A percentile compares a stretch with the other conserved stretches of the same genome.
Evolutionary conservation across 805 yeast genomes (phyloP).

Genomic region (Ogataea sp.): DNA sequence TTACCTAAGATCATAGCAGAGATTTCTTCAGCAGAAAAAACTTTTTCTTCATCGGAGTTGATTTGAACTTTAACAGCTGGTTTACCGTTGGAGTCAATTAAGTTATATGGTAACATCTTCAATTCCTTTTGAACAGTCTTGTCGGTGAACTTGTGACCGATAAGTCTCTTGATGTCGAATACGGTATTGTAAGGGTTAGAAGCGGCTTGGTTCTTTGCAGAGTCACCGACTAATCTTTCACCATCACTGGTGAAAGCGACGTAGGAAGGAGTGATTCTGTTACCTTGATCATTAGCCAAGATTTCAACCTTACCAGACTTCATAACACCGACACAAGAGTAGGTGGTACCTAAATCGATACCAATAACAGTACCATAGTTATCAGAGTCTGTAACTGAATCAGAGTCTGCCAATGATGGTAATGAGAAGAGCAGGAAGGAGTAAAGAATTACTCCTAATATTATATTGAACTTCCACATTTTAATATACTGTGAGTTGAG

Average conservation of each 20-base stretch:
- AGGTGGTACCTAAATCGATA: conserved; percentile 95
- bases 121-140: conserved; percentile 71
- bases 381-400: too few relatives aligned
- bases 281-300: conserved; percentile 96
- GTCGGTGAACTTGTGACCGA: conserved; percentile 77
- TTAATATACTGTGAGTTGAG: too few relatives aligned
- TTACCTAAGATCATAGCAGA: conserved; percentile 87
- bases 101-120: conserved; percentile 85
- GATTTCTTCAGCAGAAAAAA: conserved; percentile 89
- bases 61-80: conserved; percentile 83
- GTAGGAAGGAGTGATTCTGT: conserved; percentile 95
- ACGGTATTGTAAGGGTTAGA: conserved; percentile 92
- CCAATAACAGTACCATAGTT: conserved; percentile 54
- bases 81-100: conserved; percentile 72
- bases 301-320: conserved; percentile 66
- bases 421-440: too few relatives aligned
- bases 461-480: too few relatives aligned
- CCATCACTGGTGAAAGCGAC: conserved; percentile 92
- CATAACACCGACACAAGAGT: conserved; percentile 90
- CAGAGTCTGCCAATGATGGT: too few relatives aligned
- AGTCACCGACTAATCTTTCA: conserved; percentile 94
- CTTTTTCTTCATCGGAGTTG: conserved; percentile 72
- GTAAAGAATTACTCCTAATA: too few relatives aligned
- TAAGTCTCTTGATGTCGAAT: conserved; percentile 92
- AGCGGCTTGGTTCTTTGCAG: conserved; percentile 98